Percentiles rank a stretch among this genome's conserved stretches.
These are phyloP conservation scores for Truncatella angustata DNA, from an alignment of 2,329 filamentous ascomycete genomes.

Conservation along the genomic window DNA sequence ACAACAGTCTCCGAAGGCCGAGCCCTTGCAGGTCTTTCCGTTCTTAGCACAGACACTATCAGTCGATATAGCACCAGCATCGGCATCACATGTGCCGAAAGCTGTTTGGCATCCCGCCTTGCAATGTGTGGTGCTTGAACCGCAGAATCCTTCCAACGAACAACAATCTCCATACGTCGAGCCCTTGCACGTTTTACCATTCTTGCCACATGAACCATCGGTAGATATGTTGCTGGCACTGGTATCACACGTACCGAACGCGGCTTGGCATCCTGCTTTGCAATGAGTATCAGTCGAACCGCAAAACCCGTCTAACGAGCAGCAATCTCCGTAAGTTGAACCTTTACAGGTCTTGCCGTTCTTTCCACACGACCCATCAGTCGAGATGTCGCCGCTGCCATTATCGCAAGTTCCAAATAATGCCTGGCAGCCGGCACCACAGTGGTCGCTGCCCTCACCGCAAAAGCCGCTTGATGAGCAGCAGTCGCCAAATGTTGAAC, in stretches of 20 bases:
- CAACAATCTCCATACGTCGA: not conserved
- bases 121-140: too few relatives aligned
- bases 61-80: too few relatives aligned
- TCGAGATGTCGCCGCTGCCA: not conserved
- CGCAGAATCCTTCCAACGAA: too few relatives aligned
- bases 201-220: constrained; percentile 5
- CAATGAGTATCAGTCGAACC: constrained; percentile 27
- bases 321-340: constrained; percentile 7
- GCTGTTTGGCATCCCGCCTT: too few relatives aligned
- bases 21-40: too few relatives aligned
- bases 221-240: not conserved
- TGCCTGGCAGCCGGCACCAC: not conserved
- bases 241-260: constrained; percentile 12
- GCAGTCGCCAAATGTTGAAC: not conserved
- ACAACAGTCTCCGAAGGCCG: too few relatives aligned
- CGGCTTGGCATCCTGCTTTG: constrained; percentile 14
- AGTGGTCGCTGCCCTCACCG: not conserved
- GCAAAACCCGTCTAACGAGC: constrained; percentile 21
- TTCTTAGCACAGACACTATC: too few relatives aligned
- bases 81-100: too few relatives aligned
- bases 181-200: constrained; percentile 2
- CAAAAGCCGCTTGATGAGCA: not conserved
- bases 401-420: not conserved
- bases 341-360: constrained; percentile 5
- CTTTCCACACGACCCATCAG: constrained; percentile 1